These are phyloP conservation scores for Pittosporum tobira DNA, from an alignment of 129 eudicot species.

Conservation along the genomic window DNA sequence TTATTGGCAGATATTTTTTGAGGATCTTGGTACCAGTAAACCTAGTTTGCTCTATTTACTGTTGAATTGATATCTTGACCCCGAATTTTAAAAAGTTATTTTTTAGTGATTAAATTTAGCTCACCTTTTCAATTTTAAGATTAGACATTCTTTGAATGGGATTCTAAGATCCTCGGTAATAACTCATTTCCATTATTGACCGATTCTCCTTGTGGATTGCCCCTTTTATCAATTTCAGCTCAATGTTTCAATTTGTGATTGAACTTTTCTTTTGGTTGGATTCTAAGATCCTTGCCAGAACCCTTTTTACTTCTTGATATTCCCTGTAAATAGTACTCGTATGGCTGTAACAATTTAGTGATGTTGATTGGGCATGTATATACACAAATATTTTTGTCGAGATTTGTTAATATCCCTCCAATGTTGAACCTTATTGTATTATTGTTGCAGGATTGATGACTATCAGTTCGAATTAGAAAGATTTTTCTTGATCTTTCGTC, in stretches of 20 bases:
- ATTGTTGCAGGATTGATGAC: slow-evolving; percentile 29
- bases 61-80: not conserved
- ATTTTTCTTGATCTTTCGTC: slow-evolving; percentile 18
- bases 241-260: no score
- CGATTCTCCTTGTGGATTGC: no score
- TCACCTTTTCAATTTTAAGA: not conserved
- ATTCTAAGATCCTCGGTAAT: not conserved
- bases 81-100: no score
- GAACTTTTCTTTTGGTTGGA: no score
- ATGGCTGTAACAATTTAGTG: not conserved
- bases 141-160: not conserved
- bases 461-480: slow-evolving; percentile 11
- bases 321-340: not conserved
- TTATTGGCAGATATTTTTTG: no score
- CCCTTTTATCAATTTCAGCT: no score
- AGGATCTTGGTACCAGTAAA: not conserved
- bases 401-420: not conserved
- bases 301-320: not conserved
- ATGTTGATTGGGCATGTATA: not conserved
- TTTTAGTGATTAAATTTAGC: not conserved
- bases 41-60: not conserved
- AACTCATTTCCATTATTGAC: not conserved
- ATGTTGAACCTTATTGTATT: slow-evolving; percentile 3
- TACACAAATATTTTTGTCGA: not conserved
- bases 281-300: no score